Evolutionary conservation across 306 rosid genomes (phyloP).

Genomic region (Quercus robur): DNA sequence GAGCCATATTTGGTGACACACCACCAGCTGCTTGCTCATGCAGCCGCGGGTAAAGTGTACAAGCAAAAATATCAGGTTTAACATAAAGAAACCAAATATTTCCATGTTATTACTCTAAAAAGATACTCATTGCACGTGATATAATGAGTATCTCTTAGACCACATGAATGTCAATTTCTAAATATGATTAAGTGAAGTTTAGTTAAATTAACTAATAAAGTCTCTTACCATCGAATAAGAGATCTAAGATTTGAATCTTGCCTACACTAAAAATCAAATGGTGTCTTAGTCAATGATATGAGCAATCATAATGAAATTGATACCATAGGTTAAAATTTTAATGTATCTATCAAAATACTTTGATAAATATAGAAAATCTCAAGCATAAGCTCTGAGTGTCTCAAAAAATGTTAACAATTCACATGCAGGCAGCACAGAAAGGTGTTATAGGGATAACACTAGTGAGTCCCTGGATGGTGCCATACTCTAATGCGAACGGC

Average conservation of each 20-base stretch:
- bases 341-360: too few relatives aligned
- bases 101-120: not conserved
- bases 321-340: too few relatives aligned
- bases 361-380: too few relatives aligned
- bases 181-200: not conserved
- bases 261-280: too few relatives aligned
- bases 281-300: too few relatives aligned
- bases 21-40: constrained; percentile 64
- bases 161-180: not conserved
- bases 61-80: constrained; percentile 55
- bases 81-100: not conserved
- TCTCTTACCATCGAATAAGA: too few relatives aligned
- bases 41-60: constrained; percentile 47
- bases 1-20: constrained; percentile 68
- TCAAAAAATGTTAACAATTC: too few relatives aligned
- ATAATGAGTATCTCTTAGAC: not conserved
- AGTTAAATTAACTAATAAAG: too few relatives aligned
- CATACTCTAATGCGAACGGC: constrained; percentile 24
- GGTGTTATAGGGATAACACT: constrained; percentile 64
- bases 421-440: constrained; percentile 48
- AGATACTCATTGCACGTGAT: not conserved
- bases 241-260: too few relatives aligned
- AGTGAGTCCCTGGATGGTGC: constrained; percentile 46
- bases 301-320: too few relatives aligned
- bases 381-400: too few relatives aligned